Conservation (phyloP, 2,329 filamentous ascomycete genomes). For the Seiridium unicorne region DNA sequence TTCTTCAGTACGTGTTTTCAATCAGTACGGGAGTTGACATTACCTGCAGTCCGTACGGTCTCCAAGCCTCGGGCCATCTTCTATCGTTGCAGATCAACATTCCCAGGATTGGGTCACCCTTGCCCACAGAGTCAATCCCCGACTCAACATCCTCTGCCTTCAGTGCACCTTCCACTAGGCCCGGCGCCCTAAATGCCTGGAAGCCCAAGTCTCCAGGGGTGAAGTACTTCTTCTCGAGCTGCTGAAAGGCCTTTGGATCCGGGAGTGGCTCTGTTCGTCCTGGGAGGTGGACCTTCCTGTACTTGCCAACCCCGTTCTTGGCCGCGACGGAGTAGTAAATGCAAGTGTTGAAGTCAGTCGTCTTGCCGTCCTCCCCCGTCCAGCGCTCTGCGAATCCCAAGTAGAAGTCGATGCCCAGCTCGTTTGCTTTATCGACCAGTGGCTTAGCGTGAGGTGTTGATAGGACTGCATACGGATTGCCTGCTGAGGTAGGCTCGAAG, state of each 20-base stretch:
- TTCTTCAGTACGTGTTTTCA: background rate
- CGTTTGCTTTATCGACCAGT: constrained; percentile 46
- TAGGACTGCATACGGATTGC: constrained; percentile 28
- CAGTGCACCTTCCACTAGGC: constrained; percentile 34
- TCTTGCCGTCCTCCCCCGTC: constrained; percentile 34
- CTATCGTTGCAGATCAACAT: constrained; percentile 58
- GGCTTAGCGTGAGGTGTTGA: constrained; percentile 42
- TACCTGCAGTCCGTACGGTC: constrained; percentile 49
- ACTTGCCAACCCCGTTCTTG: constrained; percentile 45
- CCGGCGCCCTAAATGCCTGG: constrained; percentile 49
- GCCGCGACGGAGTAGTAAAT: constrained; percentile 48
- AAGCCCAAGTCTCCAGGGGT: constrained; percentile 51
- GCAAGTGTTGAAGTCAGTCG: constrained; percentile 45
- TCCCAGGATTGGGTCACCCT: constrained; percentile 49
- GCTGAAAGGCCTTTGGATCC: constrained; percentile 46
- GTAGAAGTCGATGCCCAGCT: constrained; percentile 47
- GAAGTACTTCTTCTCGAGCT: constrained; percentile 57
- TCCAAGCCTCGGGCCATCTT: constrained; percentile 53
- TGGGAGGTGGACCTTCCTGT: constrained; percentile 55
- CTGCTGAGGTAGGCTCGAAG: constrained; percentile 47
- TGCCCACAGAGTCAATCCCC: constrained; percentile 19
- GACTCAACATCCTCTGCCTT: constrained; percentile 29
- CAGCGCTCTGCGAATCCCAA: constrained; percentile 51
- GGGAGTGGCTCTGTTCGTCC: constrained; percentile 50
- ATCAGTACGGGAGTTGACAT: constrained; percentile 21